A percentile compares a stretch with the other conserved stretches of the same genome.
These are phyloP conservation scores for Retiboletus fuscus DNA, from an alignment of 1,284 basidiomycete genomes.

Conservation along the genomic window DNA sequence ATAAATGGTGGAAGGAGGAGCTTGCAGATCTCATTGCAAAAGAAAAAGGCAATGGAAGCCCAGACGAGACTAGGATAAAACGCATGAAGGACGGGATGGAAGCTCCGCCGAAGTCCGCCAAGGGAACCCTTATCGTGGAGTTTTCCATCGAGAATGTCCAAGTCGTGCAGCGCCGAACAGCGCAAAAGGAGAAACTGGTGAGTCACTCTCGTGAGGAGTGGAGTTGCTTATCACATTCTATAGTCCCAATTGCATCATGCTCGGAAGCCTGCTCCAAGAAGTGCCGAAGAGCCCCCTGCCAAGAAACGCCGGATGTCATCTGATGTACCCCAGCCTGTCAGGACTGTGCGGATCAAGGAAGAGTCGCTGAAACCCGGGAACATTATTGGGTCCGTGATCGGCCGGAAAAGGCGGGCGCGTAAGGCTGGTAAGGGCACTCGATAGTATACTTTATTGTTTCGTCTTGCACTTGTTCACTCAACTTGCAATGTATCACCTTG, in stretches of 20 bases:
- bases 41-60: conserved; percentile 62
- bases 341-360: conserved; percentile 32
- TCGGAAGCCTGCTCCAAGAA: conserved; percentile 23
- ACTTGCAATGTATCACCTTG: conserved; percentile 11
- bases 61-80: conserved; percentile 63
- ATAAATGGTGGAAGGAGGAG: conserved; percentile 88
- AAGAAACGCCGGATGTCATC: conserved; percentile 56
- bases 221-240: conserved; percentile 7
- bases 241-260: conserved; percentile 30
- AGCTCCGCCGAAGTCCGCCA: conserved; percentile 56
- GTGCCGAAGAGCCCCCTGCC: conserved; percentile 46
- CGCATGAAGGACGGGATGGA: conserved; percentile 72
- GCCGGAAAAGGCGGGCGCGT: conserved; percentile 64
- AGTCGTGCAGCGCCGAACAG: conserved; percentile 78
- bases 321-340: conserved; percentile 33
- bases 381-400: conserved; percentile 61
- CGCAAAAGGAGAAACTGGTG: conserved; percentile 53
- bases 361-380: conserved; percentile 46
- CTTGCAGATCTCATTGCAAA: conserved; percentile 74
- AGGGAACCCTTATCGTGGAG: conserved; percentile 84
- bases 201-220: background rate
- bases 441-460: conserved; percentile 24
- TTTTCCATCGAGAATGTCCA: conserved; percentile 95
- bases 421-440: conserved; percentile 54
- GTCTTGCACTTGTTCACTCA: conserved; percentile 5